Base-by-base conservation (phyloP, 2,329 filamentous ascomycete genomes). In the Epichloe glyceriae region DNA sequence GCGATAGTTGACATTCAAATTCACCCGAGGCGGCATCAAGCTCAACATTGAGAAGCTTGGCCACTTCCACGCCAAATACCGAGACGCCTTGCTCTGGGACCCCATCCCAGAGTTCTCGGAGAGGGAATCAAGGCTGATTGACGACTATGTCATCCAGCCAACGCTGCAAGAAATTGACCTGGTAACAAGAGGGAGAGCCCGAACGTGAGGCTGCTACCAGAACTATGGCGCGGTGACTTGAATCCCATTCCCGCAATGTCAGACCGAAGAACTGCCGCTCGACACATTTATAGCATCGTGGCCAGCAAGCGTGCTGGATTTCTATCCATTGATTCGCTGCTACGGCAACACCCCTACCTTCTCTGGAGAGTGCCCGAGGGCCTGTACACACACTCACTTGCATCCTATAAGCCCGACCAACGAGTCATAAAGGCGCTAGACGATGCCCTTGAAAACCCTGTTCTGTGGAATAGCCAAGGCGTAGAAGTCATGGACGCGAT, bases 11-110 rank as follows among this genome's bases (percentile, higher is more conserved):
- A 81, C 83, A 44, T 75, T 95, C 56, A 89, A 88, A 61, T 94
- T 96, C 68, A 97, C 89, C 3, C 87, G 85, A 59, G 91, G 91
- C 10, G 90, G 96, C 64, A 88, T 90, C 6, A 84, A 85, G 14
- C 87, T 96, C 17, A 82, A 85, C 19, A 78, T 83, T 47, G 80
- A 82, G 46, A 98, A 97, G 63, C 75, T 97, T 15, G 77, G 80
- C 58, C 88, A 83, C 64, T 76, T 97, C 46, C 88, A 96, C 61
- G 80, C 78, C 58, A 76, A 79, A 45, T 87, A 91, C 61, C 58
- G 64, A 17, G 64, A 63, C 33, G 58, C 64, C 5, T 61, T 70
- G 26, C 57, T 70, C 40, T 56, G 56, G 40, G 55, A 60, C 2
- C 58, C 58, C 7, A 20, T 55, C 33, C 20, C 57, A 3, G 54